These are phyloP conservation scores for Allomyces macrogynus DNA, from an alignment of 192 early-diverging fungal species.

Conservation along the genomic window DNA sequence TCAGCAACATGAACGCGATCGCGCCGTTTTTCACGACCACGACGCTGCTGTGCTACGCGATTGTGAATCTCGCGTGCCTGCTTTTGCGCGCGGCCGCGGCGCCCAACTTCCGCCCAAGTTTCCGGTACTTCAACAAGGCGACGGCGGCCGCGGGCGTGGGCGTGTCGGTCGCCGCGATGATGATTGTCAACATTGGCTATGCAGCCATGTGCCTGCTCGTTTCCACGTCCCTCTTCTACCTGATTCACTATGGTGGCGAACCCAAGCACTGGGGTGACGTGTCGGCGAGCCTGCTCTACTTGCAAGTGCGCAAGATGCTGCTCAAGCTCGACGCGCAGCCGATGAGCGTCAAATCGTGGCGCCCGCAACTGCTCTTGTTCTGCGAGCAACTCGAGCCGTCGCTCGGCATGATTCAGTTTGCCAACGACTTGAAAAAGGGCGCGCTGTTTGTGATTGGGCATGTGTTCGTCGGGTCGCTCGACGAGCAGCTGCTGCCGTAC, in stretches of 20 bases:
- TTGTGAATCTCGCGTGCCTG: conserved; percentile 42
- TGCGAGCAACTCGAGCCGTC: conserved; percentile 36
- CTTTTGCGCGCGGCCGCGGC: conserved; percentile 41
- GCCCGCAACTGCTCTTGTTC: conserved; percentile 44
- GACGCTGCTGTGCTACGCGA: conserved; percentile 37
- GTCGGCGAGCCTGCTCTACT: conserved; percentile 45
- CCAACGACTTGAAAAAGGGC: conserved; percentile 48
- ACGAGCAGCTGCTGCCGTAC: conserved; percentile 24
- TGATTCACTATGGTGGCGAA: conserved; percentile 41
- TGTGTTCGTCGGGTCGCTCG: conserved; percentile 31
- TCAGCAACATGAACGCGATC: conserved; percentile 34
- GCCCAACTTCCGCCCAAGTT: conserved; percentile 47
- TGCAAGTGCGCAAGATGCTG: conserved; percentile 49
- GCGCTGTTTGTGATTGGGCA: conserved; percentile 46
- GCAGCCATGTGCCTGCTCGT: conserved; percentile 26
- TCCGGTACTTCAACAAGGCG: conserved; percentile 43
- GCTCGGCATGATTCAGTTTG: conserved; percentile 36
- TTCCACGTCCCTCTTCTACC: conserved; percentile 29
- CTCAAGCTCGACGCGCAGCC: conserved; percentile 37
- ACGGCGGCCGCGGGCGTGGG: conserved; percentile 32
- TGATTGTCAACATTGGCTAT: conserved; percentile 26
- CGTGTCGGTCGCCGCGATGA: conserved; percentile 30
- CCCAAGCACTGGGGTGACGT: conserved; percentile 53
- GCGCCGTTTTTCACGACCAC: conserved; percentile 45
- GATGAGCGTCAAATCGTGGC: conserved; percentile 51